These are phyloP conservation scores for Wickerhamomyces rabaulensis DNA, from an alignment of 805 yeast species.

Conservation along the genomic window DNA sequence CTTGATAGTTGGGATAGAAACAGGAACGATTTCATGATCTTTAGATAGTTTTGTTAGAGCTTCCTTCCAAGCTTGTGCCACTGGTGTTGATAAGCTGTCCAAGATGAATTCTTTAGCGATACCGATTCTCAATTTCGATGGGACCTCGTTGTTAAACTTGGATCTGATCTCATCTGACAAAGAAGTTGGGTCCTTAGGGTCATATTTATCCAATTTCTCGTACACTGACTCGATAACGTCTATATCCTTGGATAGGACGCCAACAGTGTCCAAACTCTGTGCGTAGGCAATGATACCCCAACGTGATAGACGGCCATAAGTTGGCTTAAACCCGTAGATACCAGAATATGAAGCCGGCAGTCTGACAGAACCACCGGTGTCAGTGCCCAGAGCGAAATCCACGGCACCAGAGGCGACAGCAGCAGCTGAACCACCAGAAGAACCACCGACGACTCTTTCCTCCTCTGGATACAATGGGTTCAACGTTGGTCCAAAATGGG, in stretches of 20 bases:
- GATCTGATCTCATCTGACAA: constrained; percentile 33
- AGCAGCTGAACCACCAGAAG: constrained; percentile 95
- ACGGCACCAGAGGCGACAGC: constrained; percentile 71
- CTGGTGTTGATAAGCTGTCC: constrained; percentile 43
- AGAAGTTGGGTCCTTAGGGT: constrained; percentile 77
- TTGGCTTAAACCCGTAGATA: constrained; percentile 83
- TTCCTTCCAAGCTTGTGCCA: constrained; percentile 42
- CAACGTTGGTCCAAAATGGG: constrained; percentile 49
- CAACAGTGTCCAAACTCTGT: constrained; percentile 92
- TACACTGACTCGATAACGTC: constrained; percentile 44
- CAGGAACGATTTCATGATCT: constrained; percentile 44
- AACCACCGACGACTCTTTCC: constrained; percentile 70
- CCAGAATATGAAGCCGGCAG: constrained; percentile 88
- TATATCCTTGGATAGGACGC: constrained; percentile 58
- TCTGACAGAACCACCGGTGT: constrained; percentile 95
- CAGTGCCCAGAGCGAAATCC: constrained; percentile 85
- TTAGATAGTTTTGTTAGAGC: constrained; percentile 39
- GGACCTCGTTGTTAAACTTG: neutral
- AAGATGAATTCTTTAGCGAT: constrained; percentile 64
- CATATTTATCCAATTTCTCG: constrained; percentile 51
- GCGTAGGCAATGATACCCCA: constrained; percentile 93
- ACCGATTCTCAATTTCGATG: constrained; percentile 45
- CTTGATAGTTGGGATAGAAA: constrained; percentile 67
- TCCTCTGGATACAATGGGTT: constrained; percentile 44
- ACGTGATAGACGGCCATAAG: constrained; percentile 87